Evolutionary conservation across 805 yeast species (phyloP).

Genomic region (Starmerella floricola): DNA sequence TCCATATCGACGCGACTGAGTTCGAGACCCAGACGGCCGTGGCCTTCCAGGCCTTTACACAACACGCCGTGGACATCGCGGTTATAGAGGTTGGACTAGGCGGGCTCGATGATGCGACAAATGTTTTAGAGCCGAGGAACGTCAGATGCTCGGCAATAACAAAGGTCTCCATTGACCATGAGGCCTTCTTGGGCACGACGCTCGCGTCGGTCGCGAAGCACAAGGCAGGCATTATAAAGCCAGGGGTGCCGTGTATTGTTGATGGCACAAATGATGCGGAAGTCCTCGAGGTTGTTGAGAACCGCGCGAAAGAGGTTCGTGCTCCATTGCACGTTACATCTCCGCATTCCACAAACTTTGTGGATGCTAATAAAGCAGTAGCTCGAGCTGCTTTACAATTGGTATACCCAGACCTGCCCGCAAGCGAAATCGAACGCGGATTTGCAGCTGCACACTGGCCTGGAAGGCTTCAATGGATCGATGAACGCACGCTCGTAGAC

Average conservation of each 20-base stretch:
- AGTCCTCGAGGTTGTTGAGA: slow-evolving; percentile 32
- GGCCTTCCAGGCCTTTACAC: slow-evolving; percentile 64
- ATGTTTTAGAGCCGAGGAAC: slow-evolving; percentile 37
- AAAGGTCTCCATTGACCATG: slow-evolving; percentile 80
- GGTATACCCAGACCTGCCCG: slow-evolving; percentile 1
- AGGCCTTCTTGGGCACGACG: slow-evolving; percentile 56
- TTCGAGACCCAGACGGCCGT: slow-evolving; percentile 78
- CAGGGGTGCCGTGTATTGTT: slow-evolving; percentile 47
- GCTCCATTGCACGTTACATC: slow-evolving; percentile 2
- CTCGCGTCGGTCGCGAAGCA: slow-evolving; percentile 55
- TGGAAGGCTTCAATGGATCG: slow-evolving; percentile 59
- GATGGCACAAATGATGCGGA: slow-evolving; percentile 52
- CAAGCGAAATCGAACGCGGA: slow-evolving; percentile 38
- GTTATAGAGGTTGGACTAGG: slow-evolving; percentile 93
- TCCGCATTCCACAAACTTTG: neutral
- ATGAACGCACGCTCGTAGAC: slow-evolving; percentile 46
- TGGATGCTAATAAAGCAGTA: slow-evolving; percentile 6
- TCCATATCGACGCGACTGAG: slow-evolving; percentile 60
- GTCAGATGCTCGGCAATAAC: slow-evolving; percentile 63
- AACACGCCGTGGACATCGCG: slow-evolving; percentile 53
- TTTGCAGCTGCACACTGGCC: slow-evolving; percentile 60
- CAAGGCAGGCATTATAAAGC: slow-evolving; percentile 78
- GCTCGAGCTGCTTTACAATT: slow-evolving; percentile 1
- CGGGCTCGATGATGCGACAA: slow-evolving; percentile 81
- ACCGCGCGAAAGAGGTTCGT: slow-evolving; percentile 3